Percentiles rank a stretch among this genome's conserved stretches.
Conservation (phyloP, 78 protist species). For the Chrysochromulina parva region DNA sequence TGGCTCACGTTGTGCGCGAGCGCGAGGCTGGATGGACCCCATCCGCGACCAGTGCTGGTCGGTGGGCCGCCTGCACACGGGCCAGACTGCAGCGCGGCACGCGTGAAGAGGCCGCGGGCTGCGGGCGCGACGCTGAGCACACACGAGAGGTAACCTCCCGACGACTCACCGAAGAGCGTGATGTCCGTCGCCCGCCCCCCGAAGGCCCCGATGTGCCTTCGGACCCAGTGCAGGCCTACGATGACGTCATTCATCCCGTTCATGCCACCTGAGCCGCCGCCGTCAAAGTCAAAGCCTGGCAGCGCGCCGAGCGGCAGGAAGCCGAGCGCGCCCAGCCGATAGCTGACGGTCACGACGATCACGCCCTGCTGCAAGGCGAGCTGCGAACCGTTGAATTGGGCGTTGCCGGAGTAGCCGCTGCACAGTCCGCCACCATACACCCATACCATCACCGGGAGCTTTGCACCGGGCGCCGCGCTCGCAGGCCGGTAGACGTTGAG, state of each 20-base stretch:
- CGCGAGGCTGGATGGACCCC: not conserved
- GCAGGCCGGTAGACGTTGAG: not conserved
- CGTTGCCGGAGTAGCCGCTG: not conserved
- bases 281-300: not conserved
- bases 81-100: not conserved
- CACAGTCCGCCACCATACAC: not conserved
- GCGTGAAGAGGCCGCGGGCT: not conserved
- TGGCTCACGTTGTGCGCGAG: not conserved
- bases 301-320: not conserved
- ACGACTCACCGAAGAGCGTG: not conserved
- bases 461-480: not conserved
- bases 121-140: not conserved
- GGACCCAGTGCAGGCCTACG: not conserved
- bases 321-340: constrained; percentile 9
- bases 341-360: not conserved
- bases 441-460: not conserved
- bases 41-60: not conserved
- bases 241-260: not conserved
- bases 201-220: not conserved
- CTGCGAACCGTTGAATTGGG: not conserved
- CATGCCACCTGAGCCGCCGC: not conserved
- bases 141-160: not conserved
- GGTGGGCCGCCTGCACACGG: not conserved
- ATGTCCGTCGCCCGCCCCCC: not conserved
- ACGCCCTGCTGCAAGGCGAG: not conserved